Evolutionary conservation across 192 early-diverging fungal genomes (phyloP).

Genomic region (Podila epigama): DNA sequence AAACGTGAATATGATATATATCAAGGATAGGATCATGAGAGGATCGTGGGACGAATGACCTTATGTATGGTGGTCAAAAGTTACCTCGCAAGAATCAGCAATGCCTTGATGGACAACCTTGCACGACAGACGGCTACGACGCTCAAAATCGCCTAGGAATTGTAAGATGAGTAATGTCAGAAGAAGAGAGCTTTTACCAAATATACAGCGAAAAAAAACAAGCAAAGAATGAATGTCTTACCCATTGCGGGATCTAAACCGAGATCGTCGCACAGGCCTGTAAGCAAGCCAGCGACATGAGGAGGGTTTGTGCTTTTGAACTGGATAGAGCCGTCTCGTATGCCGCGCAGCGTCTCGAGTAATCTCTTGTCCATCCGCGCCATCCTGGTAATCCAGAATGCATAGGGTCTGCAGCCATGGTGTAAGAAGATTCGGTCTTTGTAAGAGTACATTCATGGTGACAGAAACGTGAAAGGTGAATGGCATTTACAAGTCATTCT

Average conservation of each 20-base stretch:
- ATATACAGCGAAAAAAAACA: not conserved
- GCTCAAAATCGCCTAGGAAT: slow-evolving; percentile 33
- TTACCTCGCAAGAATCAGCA: slow-evolving; percentile 55
- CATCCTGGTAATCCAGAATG: slow-evolving; percentile 68
- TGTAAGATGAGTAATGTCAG: too few species aligned
- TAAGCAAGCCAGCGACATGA: slow-evolving; percentile 45
- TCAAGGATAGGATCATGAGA: too few species aligned
- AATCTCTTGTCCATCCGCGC: slow-evolving; percentile 61
- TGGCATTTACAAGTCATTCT: not conserved
- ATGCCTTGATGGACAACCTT: slow-evolving; percentile 58
- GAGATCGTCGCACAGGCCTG: slow-evolving; percentile 41
- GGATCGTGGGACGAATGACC: too few species aligned
- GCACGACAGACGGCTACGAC: slow-evolving; percentile 57
- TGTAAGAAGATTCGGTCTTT: not conserved
- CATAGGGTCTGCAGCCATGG: slow-evolving; percentile 51
- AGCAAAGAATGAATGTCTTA: slow-evolving; percentile 7
- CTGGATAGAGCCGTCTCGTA: slow-evolving; percentile 47
- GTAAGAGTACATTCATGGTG: not conserved
- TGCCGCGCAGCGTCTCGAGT: slow-evolving; percentile 52
- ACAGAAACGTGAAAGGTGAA: not conserved
- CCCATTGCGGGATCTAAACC: slow-evolving; percentile 42
- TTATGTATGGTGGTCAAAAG: not conserved
- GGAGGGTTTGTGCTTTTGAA: slow-evolving; percentile 47
- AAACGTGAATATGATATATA: not conserved
- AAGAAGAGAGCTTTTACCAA: not conserved